Evolutionary conservation across 495 filamentous ascomycete genomes (phyloP), one percentile per base, ranked within the genome.

Genomic region (Chaetomium cochliodes): DNA sequence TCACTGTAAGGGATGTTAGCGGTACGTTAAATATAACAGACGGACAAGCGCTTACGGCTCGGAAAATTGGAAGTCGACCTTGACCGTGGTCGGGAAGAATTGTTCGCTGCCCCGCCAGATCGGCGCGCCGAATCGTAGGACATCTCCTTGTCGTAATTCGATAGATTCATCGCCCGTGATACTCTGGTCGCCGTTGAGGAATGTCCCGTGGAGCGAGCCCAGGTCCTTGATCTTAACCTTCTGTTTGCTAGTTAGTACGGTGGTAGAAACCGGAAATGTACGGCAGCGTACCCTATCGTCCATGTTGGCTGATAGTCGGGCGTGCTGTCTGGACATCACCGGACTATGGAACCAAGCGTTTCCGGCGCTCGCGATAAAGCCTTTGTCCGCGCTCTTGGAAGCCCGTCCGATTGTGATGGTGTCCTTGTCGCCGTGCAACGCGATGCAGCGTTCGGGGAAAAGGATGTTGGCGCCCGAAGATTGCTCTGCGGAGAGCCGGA

Each of bases 271-370:
- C 44, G 9, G 56, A 9, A 9, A 52, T 0, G 39, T 30, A 4
- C 6, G 18, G 18, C n/a, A 18, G 64, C 77, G 51, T 67, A 87
- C 86, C 72, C 80, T 75, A 5, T 72, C 63, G 0, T 82, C 70
- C 4, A 76, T 42, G 47, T 79, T 71, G 13, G 81, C 76, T 13
- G 70, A 63, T 11, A 96, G 69, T 57, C 82, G 76, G 13, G 91
- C 92, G 78, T 97, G 92, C 12, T 84, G 73, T 33, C 92, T 82
- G 30, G 90, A 94, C 82, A 97, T 89, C 26, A 96, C 90, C 0
- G 90, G 85, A 68, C 86, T 92, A 39, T 92, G 85, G 65, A 92
- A 91, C 81, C 85, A 90, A 12, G 80, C 88, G 77, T 96, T 97
- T 60, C 87, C 73, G 2, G 33, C 6, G 11, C 15, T 56, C 0